These are phyloP conservation scores for Scheffersomyces spartinae DNA, from an alignment of 805 yeast species.

Conservation along the genomic window DNA sequence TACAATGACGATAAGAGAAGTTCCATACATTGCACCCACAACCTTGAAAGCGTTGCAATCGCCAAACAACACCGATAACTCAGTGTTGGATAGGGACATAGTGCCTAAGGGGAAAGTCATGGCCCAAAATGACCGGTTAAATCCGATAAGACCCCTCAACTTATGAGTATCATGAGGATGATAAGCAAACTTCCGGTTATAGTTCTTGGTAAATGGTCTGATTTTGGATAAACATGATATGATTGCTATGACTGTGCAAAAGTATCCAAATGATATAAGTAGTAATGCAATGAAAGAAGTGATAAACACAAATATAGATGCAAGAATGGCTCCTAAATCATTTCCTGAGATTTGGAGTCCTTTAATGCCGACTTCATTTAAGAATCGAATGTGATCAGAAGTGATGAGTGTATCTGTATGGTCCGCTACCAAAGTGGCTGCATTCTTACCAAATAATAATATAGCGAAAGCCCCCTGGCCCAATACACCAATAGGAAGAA, in stretches of 20 bases:
- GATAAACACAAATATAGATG: slow-evolving; percentile 6
- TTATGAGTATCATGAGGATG: slow-evolving; percentile 5
- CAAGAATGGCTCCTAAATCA: too few species aligned
- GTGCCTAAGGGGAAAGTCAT: slow-evolving; percentile 89
- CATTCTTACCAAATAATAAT: slow-evolving; percentile 41
- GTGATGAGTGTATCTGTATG: too few species aligned
- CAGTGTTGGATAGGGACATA: slow-evolving; percentile 48
- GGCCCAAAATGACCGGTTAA: slow-evolving; percentile 45
- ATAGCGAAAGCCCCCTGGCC: slow-evolving; percentile 80
- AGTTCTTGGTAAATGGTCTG: slow-evolving; percentile 19
- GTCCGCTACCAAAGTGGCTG: too few species aligned
- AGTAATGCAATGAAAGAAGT: slow-evolving; percentile 29
- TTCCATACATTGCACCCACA: slow-evolving; percentile 50
- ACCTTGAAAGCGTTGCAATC: slow-evolving; percentile 49
- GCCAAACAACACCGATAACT: slow-evolving; percentile 34
- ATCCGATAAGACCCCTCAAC: slow-evolving; percentile 12
- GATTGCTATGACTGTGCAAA: slow-evolving; percentile 28
- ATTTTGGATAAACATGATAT: slow-evolving; percentile 31
- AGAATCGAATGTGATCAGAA: too few species aligned
- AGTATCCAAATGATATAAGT: slow-evolving; percentile 45
- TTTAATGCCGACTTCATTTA: too few species aligned
- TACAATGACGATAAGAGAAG: slow-evolving; percentile 34
- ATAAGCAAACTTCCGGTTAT: slow-evolving; percentile 12
- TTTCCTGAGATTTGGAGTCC: too few species aligned
- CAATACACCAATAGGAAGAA: slow-evolving; percentile 71